These are phyloP conservation scores for Phaeosphaeria sp. DNA, from an alignment of 2,329 filamentous ascomycete genomes.

Conservation along the genomic window DNA sequence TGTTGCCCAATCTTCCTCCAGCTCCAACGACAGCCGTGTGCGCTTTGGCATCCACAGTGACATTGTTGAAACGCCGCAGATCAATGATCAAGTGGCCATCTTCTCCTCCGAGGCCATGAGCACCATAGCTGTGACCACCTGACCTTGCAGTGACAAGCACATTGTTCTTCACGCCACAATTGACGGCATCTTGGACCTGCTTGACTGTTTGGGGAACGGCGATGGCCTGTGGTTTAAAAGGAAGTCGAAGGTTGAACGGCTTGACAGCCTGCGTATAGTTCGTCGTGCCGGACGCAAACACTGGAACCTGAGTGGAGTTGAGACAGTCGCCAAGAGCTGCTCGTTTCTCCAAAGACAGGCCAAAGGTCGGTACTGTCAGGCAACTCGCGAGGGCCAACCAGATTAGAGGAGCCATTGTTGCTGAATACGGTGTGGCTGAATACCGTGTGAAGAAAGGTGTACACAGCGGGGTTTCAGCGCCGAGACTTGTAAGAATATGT, in stretches of 20 bases:
- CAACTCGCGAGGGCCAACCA: background rate
- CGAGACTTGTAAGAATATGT: conserved; percentile 1
- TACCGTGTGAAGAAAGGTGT: background rate
- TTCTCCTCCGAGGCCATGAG: conserved; percentile 56
- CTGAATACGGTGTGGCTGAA: background rate
- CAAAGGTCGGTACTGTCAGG: background rate
- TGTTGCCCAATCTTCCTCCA: conserved; percentile 54
- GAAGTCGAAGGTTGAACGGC: conserved; percentile 38
- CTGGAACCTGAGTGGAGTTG: conserved; percentile 18
- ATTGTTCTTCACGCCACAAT: conserved; percentile 59
- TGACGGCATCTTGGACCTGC: conserved; percentile 62
- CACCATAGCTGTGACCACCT: conserved; percentile 67
- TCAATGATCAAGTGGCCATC: conserved; percentile 57
- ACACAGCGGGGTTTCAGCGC: background rate
- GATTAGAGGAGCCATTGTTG: background rate
- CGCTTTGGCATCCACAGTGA: conserved; percentile 49
- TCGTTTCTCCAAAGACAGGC: background rate
- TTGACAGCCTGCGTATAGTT: conserved; percentile 36
- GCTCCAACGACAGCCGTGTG: conserved; percentile 53
- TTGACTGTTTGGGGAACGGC: conserved; percentile 59
- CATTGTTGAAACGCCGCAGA: conserved; percentile 53
- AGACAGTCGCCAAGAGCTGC: conserved; percentile 27
- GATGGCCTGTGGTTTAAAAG: conserved; percentile 59
- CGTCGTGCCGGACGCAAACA: conserved; percentile 25
- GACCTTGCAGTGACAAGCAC: conserved; percentile 65